Evolutionary conservation across 805 yeast species (phyloP), one percentile per base, ranked within the genome.

Genomic region (Lipomyces spencermartinsiae): DNA sequence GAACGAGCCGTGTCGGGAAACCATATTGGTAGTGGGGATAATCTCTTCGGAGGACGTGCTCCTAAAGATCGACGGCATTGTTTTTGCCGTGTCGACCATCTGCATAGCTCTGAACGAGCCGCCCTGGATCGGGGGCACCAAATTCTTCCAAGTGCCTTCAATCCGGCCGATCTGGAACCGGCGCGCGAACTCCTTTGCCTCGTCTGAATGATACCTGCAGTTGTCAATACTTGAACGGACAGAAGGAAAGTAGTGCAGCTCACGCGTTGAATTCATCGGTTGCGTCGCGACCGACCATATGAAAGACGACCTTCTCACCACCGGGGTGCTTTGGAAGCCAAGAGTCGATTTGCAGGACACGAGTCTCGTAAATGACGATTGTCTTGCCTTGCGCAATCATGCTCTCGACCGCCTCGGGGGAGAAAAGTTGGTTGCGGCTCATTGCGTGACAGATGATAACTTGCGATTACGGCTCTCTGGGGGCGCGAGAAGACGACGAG

Each of bases 51-150:
- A 22, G 56, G 34, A 53, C 5, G 56, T n/a, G 56, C 56, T 29
- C 14, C 33, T 53, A 59, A 61, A n/a, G 4, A 58, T 16, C 14
- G 64, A 58, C 16, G 68, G 61, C 35, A 65, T 51, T 6, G 59
- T 66, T 10, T 61, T 64, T 25, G 60, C 65, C n/a, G n/a, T 16
- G 34, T 53, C 29, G 10, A n/a, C 55, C 46, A 56, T 31, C 43
- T 35, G 54, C 8, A n/a, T 22, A 29, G 64, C 25, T 35, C 73
- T 58, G 74, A 80, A 87, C 29, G 66, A 68, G 0, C 92, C 97
- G 14, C 97, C 97, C 78, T 92, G 97, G 71, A 92, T 91, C 0
- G 97, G 97, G 1, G 97, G 97, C 37, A 90, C 76, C 77, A 92
- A 78, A 78, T 91, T 90, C 63, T 81, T 81, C 97, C 97, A 92